These are phyloP conservation scores for Chlorella sorokiniana DNA, from an alignment of 139 green algal species.

Conservation along the genomic window DNA sequence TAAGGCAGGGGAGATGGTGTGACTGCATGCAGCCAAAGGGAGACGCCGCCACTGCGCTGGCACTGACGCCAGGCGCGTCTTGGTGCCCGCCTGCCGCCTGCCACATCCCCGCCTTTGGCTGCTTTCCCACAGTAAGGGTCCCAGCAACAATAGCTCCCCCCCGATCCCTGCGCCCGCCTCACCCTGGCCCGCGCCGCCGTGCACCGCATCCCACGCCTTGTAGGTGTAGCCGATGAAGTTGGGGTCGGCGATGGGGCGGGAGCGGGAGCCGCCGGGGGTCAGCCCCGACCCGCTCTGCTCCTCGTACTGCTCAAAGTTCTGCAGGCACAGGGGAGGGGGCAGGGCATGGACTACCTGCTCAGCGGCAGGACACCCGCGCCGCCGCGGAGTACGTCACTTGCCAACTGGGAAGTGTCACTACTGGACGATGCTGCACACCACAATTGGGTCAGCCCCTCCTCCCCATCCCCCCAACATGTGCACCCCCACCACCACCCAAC, in stretches of 20 bases:
- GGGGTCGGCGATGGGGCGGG: slow-evolving; percentile 67
- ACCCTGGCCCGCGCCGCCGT: not conserved
- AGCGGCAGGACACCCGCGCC: too few relatives aligned
- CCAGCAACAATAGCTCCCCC: not conserved
- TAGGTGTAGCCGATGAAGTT: slow-evolving; percentile 99
- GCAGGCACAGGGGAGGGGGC: not conserved
- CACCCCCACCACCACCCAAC: not conserved
- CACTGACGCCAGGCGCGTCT: not conserved
- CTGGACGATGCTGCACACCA: not conserved
- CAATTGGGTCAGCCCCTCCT: not conserved
- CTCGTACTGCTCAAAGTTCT: slow-evolving; percentile 98
- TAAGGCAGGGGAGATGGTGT: not conserved
- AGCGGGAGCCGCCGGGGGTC: slow-evolving; percentile 21
- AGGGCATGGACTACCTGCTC: too few relatives aligned
- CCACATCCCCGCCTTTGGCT: not conserved
- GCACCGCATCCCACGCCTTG: slow-evolving; percentile 91
- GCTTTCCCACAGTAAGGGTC: too few relatives aligned
- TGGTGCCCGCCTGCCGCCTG: not conserved
- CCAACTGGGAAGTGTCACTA: too few relatives aligned
- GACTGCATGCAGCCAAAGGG: too few relatives aligned
- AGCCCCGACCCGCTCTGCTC: slow-evolving; percentile 62
- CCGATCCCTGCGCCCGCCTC: not conserved
- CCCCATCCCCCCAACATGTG: not conserved
- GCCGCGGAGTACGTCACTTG: too few relatives aligned
- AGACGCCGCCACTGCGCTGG: not conserved